Percentiles rank a stretch among this genome's conserved stretches.
phyloP scores from a whole-genome alignment of 164 flowering plant species.

The Sedum album region DNA sequence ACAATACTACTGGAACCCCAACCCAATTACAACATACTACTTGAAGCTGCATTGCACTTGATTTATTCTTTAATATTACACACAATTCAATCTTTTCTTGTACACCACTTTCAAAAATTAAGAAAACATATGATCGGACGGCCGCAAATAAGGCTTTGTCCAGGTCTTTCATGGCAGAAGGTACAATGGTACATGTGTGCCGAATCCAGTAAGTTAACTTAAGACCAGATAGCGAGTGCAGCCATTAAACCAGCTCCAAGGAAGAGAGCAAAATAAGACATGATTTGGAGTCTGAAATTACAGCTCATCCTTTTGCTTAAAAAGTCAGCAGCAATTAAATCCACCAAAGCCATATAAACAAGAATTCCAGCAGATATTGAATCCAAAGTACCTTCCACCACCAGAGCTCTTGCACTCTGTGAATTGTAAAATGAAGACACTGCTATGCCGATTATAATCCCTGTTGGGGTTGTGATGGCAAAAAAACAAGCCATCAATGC shows the following conservation, averaged over 20 bases:
- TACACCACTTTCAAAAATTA: neutral
- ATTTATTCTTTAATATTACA: neutral
- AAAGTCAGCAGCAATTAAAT: slow-evolving; percentile 88
- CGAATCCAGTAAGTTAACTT: neutral
- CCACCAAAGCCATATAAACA: slow-evolving; percentile 90
- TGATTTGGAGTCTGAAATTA: slow-evolving; percentile 60
- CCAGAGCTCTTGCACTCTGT: slow-evolving; percentile 56
- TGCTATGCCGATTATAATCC: slow-evolving; percentile 52
- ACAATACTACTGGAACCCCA: no score
- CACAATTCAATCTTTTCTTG: neutral
- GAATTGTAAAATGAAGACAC: slow-evolving; percentile 63
- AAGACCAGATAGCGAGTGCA: slow-evolving; percentile 79
- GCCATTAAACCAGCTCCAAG: slow-evolving; percentile 80
- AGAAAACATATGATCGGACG: neutral
- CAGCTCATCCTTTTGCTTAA: slow-evolving; percentile 87
- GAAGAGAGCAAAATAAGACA: slow-evolving; percentile 63
- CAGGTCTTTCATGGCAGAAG: no score
- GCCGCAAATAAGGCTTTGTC: neutral
- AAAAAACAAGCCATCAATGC: slow-evolving; percentile 80
- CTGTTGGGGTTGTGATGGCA: slow-evolving; percentile 74
- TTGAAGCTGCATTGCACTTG: neutral
- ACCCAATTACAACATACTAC: no score
- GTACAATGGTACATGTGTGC: no score
- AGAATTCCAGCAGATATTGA: slow-evolving; percentile 82
- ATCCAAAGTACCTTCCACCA: slow-evolving; percentile 66